phyloP scores from a whole-genome alignment of 2,329 filamentous ascomycete genomes.

The Trichoderma afroharzianum region DNA sequence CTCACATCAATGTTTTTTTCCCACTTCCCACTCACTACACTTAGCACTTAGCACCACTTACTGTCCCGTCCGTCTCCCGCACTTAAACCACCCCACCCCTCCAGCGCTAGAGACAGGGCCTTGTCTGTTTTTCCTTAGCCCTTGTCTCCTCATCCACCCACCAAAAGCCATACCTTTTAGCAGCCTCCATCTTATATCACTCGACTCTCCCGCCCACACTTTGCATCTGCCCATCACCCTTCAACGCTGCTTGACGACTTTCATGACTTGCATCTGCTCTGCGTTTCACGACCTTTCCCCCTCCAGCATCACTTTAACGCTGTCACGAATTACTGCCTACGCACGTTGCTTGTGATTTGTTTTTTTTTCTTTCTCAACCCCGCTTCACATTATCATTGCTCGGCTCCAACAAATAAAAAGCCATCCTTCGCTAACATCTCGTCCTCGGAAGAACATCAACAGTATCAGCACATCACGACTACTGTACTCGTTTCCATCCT shows the following conservation, averaged over 20 bases:
- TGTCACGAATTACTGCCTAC: conserved; percentile 7
- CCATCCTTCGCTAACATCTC: conserved; percentile 13
- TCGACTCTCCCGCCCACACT: conserved; percentile 3
- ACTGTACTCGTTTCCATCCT: not conserved
- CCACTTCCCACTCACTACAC: not conserved
- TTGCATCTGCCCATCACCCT: conserved; percentile 2
- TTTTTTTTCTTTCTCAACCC: not conserved
- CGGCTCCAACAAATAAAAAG: conserved; percentile 1
- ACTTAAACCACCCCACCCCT: conserved; percentile 1
- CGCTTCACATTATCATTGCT: conserved; percentile 6
- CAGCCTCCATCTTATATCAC: conserved; percentile 12
- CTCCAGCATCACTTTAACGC: not conserved
- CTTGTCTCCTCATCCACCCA: not conserved
- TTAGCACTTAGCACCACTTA: not conserved
- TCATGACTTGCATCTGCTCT: conserved; percentile 16
- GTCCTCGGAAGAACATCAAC: not conserved
- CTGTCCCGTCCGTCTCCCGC: not conserved
- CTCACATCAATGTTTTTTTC: not conserved
- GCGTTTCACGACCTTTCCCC: conserved; percentile 6
- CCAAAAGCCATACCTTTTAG: not conserved
- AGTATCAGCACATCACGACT: conserved; percentile 15
- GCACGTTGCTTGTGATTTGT: conserved; percentile 3
- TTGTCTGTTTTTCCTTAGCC: not conserved
- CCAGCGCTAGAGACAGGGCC: not conserved
- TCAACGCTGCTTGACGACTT: conserved; percentile 15